Evolutionary conservation across 2,329 filamentous ascomycete genomes (phyloP).

Genomic region (Colletotrichum noveboracense): DNA sequence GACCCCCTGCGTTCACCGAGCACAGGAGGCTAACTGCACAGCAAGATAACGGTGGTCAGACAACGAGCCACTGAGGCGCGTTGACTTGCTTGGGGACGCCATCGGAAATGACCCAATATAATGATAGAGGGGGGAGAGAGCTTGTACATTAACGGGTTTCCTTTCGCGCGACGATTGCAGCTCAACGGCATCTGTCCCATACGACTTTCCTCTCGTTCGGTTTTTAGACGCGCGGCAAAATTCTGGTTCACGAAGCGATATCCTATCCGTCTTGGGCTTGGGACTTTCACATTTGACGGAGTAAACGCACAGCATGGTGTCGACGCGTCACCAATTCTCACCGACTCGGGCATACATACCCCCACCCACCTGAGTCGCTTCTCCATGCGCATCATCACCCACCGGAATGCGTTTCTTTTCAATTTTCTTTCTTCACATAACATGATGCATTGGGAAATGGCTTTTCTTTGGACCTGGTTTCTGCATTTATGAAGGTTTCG

Average conservation of each 20-base stretch:
- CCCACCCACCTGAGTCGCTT: neutral
- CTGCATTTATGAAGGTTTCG: constrained; percentile 10
- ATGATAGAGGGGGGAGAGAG: constrained; percentile 12
- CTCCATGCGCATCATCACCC: neutral
- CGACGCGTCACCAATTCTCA: constrained; percentile 1
- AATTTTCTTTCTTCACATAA: constrained; percentile 8
- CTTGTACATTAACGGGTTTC: constrained; percentile 21
- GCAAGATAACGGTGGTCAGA: constrained; percentile 25
- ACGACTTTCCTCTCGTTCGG: constrained; percentile 18
- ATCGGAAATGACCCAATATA: constrained; percentile 6
- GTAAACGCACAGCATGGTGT: constrained; percentile 9
- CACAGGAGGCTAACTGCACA: constrained; percentile 6
- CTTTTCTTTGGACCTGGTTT: constrained; percentile 16
- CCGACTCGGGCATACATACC: neutral
- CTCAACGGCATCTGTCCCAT: constrained; percentile 13
- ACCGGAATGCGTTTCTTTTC: neutral
- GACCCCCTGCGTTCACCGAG: neutral
- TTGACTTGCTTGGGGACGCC: neutral
- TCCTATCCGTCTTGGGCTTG: neutral
- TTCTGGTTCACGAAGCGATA: constrained; percentile 20
- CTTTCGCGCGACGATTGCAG: constrained; percentile 13
- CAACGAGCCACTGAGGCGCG: constrained; percentile 16
- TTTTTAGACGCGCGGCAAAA: constrained; percentile 22
- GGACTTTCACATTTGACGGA: neutral
- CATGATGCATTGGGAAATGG: constrained; percentile 21